phyloP scores from a whole-genome alignment of 2,329 filamentous ascomycete genomes.

The Fusarium beomiforme region DNA sequence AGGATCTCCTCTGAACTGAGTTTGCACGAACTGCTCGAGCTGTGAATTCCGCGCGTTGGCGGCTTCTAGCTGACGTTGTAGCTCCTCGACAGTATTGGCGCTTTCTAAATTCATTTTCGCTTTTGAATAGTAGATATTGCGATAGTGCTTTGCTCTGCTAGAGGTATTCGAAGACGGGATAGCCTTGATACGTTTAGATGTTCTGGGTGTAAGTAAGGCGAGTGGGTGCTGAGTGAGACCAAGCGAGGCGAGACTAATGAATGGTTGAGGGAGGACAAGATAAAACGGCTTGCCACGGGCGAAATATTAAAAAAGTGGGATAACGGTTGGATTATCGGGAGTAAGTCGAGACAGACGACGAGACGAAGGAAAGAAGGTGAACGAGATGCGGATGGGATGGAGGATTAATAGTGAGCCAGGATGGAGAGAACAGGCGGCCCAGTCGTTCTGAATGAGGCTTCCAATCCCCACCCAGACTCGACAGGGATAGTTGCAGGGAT shows the following conservation, averaged over 20 bases:
- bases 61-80: constrained; percentile 41
- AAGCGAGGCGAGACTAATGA: constrained; percentile 23
- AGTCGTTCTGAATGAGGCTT: constrained; percentile 45
- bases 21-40: constrained; percentile 39
- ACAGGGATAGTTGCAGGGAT: constrained; percentile 30
- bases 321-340: constrained; percentile 12
- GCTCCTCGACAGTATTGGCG: constrained; percentile 37
- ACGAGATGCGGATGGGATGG: constrained; percentile 38
- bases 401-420: constrained; percentile 44
- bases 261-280: constrained; percentile 8
- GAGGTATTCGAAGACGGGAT: constrained; percentile 15
- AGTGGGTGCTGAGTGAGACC: constrained; percentile 15
- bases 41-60: constrained; percentile 34
- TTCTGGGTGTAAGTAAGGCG: constrained; percentile 31
- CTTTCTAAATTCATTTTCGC: constrained; percentile 41
- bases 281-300: constrained; percentile 23
- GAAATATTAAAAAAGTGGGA: constrained; percentile 35
- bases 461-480: constrained; percentile 33
- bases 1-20: constrained; percentile 29
- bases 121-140: constrained; percentile 11
- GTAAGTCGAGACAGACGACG: constrained; percentile 40
- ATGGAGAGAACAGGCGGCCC: constrained; percentile 39
- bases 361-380: constrained; percentile 35
- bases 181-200: constrained; percentile 18
- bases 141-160: neutral